A percentile compares a stretch with the other conserved stretches of the same genome.
These are phyloP conservation scores for Melampsora americana DNA, from an alignment of 1,284 basidiomycete genomes.

Conservation along the genomic window DNA sequence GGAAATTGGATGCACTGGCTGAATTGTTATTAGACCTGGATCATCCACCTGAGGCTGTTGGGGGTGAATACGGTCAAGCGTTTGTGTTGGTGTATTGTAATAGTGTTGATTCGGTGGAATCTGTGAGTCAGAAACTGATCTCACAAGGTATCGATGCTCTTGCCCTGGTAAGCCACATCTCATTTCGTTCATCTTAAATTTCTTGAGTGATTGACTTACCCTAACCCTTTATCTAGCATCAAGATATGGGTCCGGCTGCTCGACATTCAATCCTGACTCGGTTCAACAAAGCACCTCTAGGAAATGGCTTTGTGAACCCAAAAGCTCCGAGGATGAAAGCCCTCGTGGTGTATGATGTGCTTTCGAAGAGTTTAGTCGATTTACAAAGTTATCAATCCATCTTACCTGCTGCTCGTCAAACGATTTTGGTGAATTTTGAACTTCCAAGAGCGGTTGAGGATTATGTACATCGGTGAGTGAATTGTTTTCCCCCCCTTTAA, in stretches of 20 bases:
- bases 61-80: background rate
- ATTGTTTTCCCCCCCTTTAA: too few species aligned
- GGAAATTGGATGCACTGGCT: slow-evolving; percentile 6
- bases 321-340: slow-evolving; percentile 16
- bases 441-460: slow-evolving; percentile 31
- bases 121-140: slow-evolving; percentile 8
- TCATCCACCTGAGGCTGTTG: background rate
- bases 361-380: slow-evolving; percentile 16
- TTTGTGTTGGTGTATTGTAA: slow-evolving; percentile 33
- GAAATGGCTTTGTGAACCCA: background rate
- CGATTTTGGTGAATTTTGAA: slow-evolving; percentile 30
- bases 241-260: slow-evolving; percentile 31
- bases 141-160: slow-evolving; percentile 15
- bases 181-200: too few species aligned
- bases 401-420: too few species aligned
- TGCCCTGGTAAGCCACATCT: slow-evolving; percentile 7
- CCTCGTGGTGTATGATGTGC: slow-evolving; percentile 30
- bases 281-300: slow-evolving; percentile 18
- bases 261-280: slow-evolving; percentile 26
- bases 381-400: slow-evolving; percentile 8
- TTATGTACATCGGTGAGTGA: slow-evolving; percentile 22
- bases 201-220: background rate
- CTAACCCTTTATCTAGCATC: background rate
- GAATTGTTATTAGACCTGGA: slow-evolving; percentile 18
- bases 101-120: slow-evolving; percentile 33